Percentiles rank a stretch among this genome's conserved stretches.
Conservation (phyloP, 164 flowering plant species). For the Dillenia turbinata region DNA sequence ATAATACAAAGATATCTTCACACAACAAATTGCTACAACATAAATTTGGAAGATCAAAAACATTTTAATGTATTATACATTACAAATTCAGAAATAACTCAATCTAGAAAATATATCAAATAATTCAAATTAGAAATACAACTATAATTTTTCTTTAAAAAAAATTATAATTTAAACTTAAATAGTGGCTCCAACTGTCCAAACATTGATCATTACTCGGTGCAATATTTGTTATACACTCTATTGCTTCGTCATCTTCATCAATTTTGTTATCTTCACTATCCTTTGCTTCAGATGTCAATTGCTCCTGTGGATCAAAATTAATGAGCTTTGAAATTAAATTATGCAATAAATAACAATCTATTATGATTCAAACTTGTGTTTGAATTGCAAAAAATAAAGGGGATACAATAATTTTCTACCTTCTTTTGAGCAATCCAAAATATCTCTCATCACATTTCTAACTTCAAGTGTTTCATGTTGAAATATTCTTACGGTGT, state of each 20-base stretch:
- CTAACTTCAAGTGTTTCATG: neutral
- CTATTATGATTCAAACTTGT: neutral
- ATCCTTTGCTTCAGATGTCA: neutral
- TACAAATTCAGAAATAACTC: too few relatives aligned
- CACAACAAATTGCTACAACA: too few relatives aligned
- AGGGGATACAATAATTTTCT: neutral
- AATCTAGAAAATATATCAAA: too few relatives aligned
- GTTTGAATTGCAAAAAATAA: neutral
- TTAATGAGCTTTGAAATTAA: neutral
- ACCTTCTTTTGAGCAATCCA: neutral
- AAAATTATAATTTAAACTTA: too few relatives aligned
- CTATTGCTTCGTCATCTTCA: neutral
- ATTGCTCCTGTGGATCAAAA: neutral
- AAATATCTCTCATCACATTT: neutral
- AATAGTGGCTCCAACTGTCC: too few relatives aligned
- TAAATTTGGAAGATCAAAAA: too few relatives aligned
- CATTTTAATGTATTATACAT: too few relatives aligned
- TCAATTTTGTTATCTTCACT: neutral
- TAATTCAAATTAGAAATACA: too few relatives aligned
- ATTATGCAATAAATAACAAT: neutral
- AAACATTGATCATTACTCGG: neutral
- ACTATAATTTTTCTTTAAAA: too few relatives aligned
- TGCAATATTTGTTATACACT: neutral
- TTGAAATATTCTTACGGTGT: neutral
- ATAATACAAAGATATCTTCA: too few relatives aligned